Base-by-base conservation (phyloP, 345 rosid genomes). In the Alliaria petiolata region DNA sequence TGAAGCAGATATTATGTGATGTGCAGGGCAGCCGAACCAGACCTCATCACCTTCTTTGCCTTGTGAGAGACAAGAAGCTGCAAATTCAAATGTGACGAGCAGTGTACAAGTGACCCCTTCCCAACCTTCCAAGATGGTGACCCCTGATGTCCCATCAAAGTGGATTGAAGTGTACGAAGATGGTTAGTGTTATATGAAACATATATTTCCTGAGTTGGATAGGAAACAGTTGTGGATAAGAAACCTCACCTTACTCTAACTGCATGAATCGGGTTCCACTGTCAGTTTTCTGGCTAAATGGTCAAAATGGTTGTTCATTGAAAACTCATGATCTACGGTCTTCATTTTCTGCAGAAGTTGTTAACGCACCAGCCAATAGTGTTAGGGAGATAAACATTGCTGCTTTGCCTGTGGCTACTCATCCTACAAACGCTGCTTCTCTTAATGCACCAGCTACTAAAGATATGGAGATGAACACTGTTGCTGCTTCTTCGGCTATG, bases 91-190 rank as follows among this genome's bases (percentile, higher is more conserved):
- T n/a, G n/a, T n/a, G n/a, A n/a, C n/a, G n/a, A n/a, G n/a, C 53
- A 62, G 20, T 69, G 7, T n/a, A 36, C 58, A 36, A 53, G 60
- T 38, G 50, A 53, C 12, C 38, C 45, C 68, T 54, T 55, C 75
- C 22, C 69, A 28, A 14, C 75, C 45, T 55, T 35, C 65, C 31
- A 62, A 69, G 58, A 40, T 36, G 50, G 65, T 45, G 70, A 53
- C 51, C 39, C 74, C 79, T 69, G 79, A 76, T 30, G 60, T 55
- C 25, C 70, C 70, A 30, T 53, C 75, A 36, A 45, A 61, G 46
- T 69, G 75, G 75, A 46, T 54, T 36, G 36, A 62, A 38, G 52
- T 76, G 36, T 12, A 54, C 10, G 75, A 76, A 69, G 45, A 69
- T 36, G 79, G 79, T 76, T 45, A 19, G 75, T 53, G 26, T 45